Evolutionary conservation across 2,329 filamentous ascomycete genomes (phyloP).

Genomic region (Trichoderma lentiforme): DNA sequence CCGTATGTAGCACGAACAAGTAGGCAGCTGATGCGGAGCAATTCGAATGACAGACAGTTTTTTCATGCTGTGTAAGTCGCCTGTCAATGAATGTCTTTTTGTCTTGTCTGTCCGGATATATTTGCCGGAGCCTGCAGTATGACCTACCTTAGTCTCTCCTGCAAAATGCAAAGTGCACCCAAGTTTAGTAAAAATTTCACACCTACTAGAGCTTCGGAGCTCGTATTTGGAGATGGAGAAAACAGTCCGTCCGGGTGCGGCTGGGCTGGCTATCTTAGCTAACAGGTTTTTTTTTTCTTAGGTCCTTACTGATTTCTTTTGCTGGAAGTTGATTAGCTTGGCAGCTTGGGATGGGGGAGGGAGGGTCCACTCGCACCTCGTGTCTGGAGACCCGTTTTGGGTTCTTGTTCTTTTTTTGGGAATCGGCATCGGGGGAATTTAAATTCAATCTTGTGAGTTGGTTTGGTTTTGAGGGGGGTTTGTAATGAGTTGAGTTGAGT

Average conservation of each 20-base stretch:
- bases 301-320: background rate
- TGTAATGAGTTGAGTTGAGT: background rate
- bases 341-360: background rate
- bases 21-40: background rate
- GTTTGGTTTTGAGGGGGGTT: background rate
- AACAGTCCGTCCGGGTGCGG: background rate
- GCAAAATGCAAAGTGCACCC: background rate
- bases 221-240: background rate
- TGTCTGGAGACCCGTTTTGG: background rate
- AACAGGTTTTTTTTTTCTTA: background rate
- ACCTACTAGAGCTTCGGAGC: background rate
- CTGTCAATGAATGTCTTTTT: background rate
- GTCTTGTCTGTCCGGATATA: background rate
- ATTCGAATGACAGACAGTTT: background rate
- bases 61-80: background rate
- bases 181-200: background rate
- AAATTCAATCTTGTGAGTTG: background rate
- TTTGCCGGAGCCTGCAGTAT: background rate
- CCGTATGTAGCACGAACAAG: background rate
- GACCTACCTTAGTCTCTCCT: background rate
- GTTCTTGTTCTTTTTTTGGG: background rate
- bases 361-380: constrained; percentile 16
- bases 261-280: background rate
- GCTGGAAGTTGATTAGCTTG: background rate
- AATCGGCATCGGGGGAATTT: background rate